Percentiles rank a stretch among this genome's conserved stretches.
Evolutionary conservation across 257 asterid species (phyloP).

Genomic region (Eucommia ulmoides): DNA sequence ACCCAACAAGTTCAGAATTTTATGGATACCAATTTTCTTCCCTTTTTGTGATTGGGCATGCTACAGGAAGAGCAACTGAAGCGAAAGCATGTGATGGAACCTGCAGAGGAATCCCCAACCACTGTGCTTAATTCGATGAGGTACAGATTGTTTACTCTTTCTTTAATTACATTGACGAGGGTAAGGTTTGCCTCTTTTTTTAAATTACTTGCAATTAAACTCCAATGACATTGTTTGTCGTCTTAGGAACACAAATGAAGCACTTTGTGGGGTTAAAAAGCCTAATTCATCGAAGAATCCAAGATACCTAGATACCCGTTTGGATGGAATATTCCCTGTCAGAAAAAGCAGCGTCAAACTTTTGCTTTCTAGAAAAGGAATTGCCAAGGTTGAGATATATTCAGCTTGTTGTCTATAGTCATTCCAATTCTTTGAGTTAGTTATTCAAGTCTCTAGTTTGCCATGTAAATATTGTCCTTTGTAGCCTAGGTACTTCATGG

Average conservation of each 20-base stretch:
- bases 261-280: slow-evolving; percentile 30
- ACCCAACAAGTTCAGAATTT: neutral
- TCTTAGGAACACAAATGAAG: slow-evolving; percentile 38
- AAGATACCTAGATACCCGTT: slow-evolving; percentile 39
- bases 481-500: too few relatives aligned
- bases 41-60: neutral
- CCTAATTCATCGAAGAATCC: slow-evolving; percentile 37
- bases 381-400: slow-evolving; percentile 36
- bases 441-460: neutral
- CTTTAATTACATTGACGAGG: neutral
- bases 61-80: slow-evolving; percentile 73
- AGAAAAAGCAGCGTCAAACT: slow-evolving; percentile 44
- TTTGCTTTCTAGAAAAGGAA: slow-evolving; percentile 40
- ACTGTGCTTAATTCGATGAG: slow-evolving; percentile 19
- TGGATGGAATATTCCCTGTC: slow-evolving; percentile 54
- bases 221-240: slow-evolving; percentile 6
- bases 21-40: neutral
- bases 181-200: slow-evolving; percentile 5
- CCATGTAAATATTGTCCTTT: neutral
- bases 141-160: slow-evolving; percentile 16
- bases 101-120: slow-evolving; percentile 36
- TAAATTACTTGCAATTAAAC: neutral
- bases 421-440: slow-evolving; percentile 1
- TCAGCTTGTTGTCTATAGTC: neutral
- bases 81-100: slow-evolving; percentile 30